phyloP scores from a whole-genome alignment of 1,284 basidiomycete species.

The Apiotrichum gamsii region DNA sequence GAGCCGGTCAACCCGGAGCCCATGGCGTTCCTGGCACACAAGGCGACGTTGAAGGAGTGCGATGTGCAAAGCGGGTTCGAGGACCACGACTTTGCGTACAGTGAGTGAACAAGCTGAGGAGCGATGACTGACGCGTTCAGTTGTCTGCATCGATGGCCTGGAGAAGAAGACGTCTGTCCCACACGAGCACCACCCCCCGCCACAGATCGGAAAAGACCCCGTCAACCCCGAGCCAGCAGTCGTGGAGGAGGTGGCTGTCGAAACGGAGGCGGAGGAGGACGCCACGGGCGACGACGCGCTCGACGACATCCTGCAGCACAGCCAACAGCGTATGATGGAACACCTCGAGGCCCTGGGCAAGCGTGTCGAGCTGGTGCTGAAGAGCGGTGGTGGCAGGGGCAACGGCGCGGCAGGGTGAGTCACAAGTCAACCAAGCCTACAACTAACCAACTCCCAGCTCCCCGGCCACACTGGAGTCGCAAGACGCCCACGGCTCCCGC shows the following conservation, averaged over 20 bases:
- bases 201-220: too few species aligned
- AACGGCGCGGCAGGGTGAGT: too few species aligned
- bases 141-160: conserved; percentile 35
- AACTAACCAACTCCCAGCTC: not conserved
- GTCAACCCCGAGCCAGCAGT: not conserved
- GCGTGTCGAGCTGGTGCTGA: conserved; percentile 36
- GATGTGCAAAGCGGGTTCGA: conserved; percentile 41
- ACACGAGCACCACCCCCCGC: conserved; percentile 1
- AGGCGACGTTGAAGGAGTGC: conserved; percentile 29
- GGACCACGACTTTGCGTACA: conserved; percentile 45
- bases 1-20: conserved; percentile 44
- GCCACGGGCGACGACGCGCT: conserved; percentile 36
- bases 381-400: too few species aligned
- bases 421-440: too few species aligned
- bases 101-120: conserved; percentile 28
- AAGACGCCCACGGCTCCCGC: not conserved
- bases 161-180: conserved; percentile 4
- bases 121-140: conserved; percentile 10
- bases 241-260: too few species aligned
- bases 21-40: conserved; percentile 38
- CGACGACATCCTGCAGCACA: conserved; percentile 45
- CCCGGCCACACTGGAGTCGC: too few species aligned
- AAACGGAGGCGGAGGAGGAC: not conserved
- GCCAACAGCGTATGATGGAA: conserved; percentile 43
- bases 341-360: conserved; percentile 35